phyloP scores from a whole-genome alignment of 768 basidiomycete species.

The Cystofilobasidium ferigula region DNA sequence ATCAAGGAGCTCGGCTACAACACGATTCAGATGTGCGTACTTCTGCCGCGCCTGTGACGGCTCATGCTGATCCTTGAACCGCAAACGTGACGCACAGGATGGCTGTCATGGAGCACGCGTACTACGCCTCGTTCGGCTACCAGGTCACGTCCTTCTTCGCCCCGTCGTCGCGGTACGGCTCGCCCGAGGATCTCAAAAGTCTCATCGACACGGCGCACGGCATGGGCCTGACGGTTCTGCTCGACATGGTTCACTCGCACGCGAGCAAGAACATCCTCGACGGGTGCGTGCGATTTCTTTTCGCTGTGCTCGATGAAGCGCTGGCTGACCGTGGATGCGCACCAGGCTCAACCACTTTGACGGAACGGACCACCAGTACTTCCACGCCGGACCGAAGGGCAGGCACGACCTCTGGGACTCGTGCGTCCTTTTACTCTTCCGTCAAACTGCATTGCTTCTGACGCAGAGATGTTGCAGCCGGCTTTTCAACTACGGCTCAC shows the following conservation, averaged over 20 bases:
- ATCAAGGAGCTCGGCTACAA: slow-evolving; percentile 92
- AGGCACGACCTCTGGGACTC: slow-evolving; percentile 94
- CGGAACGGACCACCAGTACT: slow-evolving; percentile 93
- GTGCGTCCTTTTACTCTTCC: slow-evolving; percentile 27
- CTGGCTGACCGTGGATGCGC: too few species aligned
- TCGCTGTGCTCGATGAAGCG: too few species aligned
- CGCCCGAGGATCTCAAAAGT: slow-evolving; percentile 89
- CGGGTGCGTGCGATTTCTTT: slow-evolving; percentile 43
- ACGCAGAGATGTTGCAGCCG: slow-evolving; percentile 43
- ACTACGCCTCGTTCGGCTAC: slow-evolving; percentile 97
- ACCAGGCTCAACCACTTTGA: slow-evolving; percentile 79
- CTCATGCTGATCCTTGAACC: neutral
- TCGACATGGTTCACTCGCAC: slow-evolving; percentile 96
- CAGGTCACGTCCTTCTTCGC: slow-evolving; percentile 97
- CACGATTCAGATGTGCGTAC: slow-evolving; percentile 63
- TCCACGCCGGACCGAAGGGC: slow-evolving; percentile 85
- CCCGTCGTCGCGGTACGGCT: slow-evolving; percentile 83
- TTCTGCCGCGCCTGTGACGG: neutral
- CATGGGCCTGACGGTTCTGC: slow-evolving; percentile 80
- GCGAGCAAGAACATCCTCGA: slow-evolving; percentile 96
- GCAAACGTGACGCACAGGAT: slow-evolving; percentile 42
- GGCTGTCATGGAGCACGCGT: slow-evolving; percentile 97
- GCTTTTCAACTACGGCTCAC: slow-evolving; percentile 88
- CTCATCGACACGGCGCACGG: slow-evolving; percentile 90
- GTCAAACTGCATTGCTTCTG: neutral